phyloP scores from a whole-genome alignment of 2,329 filamentous ascomycete species.

The Colletotrichum truncatum region DNA sequence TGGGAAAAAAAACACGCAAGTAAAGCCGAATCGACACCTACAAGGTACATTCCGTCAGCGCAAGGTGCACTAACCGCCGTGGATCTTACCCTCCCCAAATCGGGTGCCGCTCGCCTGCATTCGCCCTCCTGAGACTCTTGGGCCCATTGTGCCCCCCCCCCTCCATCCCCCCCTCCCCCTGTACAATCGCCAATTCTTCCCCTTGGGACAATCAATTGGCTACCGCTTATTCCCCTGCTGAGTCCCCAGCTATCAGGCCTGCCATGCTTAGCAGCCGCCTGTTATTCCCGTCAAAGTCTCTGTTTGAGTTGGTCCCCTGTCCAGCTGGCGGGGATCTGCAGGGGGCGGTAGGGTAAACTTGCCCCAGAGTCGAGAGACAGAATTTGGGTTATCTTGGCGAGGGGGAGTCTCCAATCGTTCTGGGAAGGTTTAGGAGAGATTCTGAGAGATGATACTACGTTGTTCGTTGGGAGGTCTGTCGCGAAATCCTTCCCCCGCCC shows the following conservation, averaged over 20 bases:
- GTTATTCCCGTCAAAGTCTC: neutral
- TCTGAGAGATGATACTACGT: neutral
- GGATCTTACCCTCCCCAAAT: neutral
- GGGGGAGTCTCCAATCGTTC: too few species aligned
- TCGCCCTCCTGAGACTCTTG: slow-evolving; percentile 17
- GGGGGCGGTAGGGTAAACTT: slow-evolving; percentile 20
- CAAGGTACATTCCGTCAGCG: neutral
- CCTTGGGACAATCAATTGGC: slow-evolving; percentile 4
- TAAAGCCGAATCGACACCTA: neutral
- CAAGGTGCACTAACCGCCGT: slow-evolving; percentile 11
- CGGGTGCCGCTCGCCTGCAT: neutral
- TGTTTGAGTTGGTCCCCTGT: neutral
- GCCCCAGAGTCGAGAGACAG: neutral
- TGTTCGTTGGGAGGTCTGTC: slow-evolving; percentile 11
- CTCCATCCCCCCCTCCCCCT: too few species aligned
- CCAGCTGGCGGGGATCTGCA: neutral
- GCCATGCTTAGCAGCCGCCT: neutral
- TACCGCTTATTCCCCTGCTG: neutral
- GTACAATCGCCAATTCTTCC: neutral
- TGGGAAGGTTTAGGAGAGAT: slow-evolving; percentile 26
- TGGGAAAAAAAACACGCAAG: slow-evolving; percentile 1
- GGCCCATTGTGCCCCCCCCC: neutral
- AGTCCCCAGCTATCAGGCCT: neutral
- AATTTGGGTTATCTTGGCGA: slow-evolving; percentile 4
- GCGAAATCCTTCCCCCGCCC: slow-evolving; percentile 6